Evolutionary conservation across 495 filamentous ascomycete species (phyloP).

Genomic region (Parachaetomium inaequale): DNA sequence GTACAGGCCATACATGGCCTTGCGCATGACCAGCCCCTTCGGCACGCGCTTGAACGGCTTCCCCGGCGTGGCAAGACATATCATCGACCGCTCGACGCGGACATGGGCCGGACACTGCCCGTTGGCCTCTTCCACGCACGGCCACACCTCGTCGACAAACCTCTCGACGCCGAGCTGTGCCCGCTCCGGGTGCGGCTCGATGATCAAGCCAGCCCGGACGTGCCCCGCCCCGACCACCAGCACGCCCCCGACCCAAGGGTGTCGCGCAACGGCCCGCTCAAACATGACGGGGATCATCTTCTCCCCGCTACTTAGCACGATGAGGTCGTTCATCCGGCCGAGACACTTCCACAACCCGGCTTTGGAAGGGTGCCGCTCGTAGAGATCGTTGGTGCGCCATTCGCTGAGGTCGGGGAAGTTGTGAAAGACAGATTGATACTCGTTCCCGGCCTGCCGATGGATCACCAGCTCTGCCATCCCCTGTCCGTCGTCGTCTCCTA

Average conservation of each 20-base stretch:
- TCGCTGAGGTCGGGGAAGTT: slow-evolving; percentile 45
- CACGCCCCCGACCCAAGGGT: slow-evolving; percentile 39
- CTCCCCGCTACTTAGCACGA: slow-evolving; percentile 55
- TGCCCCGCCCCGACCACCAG: slow-evolving; percentile 45
- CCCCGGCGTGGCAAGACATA: neutral
- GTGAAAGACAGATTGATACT: slow-evolving; percentile 33
- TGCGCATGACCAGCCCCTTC: slow-evolving; percentile 6
- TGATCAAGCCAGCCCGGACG: slow-evolving; percentile 45
- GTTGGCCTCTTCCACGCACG: slow-evolving; percentile 24
- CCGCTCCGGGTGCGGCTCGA: slow-evolving; percentile 37
- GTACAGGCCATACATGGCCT: neutral
- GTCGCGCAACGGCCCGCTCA: slow-evolving; percentile 27
- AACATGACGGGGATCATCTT: slow-evolving; percentile 47
- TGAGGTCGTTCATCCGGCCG: slow-evolving; percentile 52
- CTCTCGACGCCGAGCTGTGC: neutral
- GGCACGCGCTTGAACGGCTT: slow-evolving; percentile 8
- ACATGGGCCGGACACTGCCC: neutral
- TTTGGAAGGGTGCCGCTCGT: slow-evolving; percentile 31
- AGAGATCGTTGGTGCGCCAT: slow-evolving; percentile 53
- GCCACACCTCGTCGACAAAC: slow-evolving; percentile 25
- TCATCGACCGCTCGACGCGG: slow-evolving; percentile 7
- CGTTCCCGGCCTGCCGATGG: slow-evolving; percentile 12
- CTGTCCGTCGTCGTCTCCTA: slow-evolving; percentile 18
- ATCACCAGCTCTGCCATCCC: slow-evolving; percentile 21
- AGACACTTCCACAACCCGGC: slow-evolving; percentile 44